Percentiles rank a stretch among this genome's conserved stretches.
phyloP scores from a whole-genome alignment of 2,329 filamentous ascomycete genomes.

The Rachicladosporium sp. region DNA sequence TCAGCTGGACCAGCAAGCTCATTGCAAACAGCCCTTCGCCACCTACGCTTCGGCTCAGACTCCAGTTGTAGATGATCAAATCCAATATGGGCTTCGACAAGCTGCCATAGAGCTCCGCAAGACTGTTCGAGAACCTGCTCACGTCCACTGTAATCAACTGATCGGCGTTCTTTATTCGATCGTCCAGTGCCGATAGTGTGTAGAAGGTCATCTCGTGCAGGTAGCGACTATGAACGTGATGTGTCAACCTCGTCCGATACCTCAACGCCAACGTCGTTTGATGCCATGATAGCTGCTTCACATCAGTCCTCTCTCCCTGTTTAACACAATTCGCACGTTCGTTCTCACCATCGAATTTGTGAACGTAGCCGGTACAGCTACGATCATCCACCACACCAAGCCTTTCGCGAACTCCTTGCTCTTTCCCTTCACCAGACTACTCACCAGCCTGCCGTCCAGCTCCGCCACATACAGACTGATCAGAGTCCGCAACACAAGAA shows the following conservation, averaged over 20 bases:
- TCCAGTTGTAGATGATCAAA: slow-evolving; percentile 94
- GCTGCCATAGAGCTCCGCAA: slow-evolving; percentile 93
- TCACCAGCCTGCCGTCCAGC: slow-evolving; percentile 86
- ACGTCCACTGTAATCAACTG: slow-evolving; percentile 96
- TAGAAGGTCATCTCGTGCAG: slow-evolving; percentile 96
- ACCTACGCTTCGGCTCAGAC: slow-evolving; percentile 85
- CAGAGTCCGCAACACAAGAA: slow-evolving; percentile 77
- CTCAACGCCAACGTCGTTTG: slow-evolving; percentile 88
- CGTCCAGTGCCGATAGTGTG: slow-evolving; percentile 84
- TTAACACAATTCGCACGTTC: too few species aligned
- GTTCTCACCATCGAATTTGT: slow-evolving; percentile 88
- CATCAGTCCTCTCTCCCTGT: too few species aligned
- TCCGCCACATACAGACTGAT: slow-evolving; percentile 94
- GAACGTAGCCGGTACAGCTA: slow-evolving; percentile 90
- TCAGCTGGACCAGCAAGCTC: slow-evolving; percentile 85
- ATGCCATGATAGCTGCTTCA: slow-evolving; percentile 74
- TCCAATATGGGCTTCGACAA: slow-evolving; percentile 88
- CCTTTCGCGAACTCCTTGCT: slow-evolving; percentile 84
- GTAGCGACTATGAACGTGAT: slow-evolving; percentile 89
- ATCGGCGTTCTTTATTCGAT: slow-evolving; percentile 96
- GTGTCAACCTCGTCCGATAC: slow-evolving; percentile 87
- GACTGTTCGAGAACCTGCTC: slow-evolving; percentile 85
- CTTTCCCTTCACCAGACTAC: slow-evolving; percentile 79
- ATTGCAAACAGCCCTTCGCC: slow-evolving; percentile 93
- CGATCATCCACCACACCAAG: slow-evolving; percentile 96